phyloP scores from a whole-genome alignment of 2,329 filamentous ascomycete species.

The Colletotrichum tanaceti region DNA sequence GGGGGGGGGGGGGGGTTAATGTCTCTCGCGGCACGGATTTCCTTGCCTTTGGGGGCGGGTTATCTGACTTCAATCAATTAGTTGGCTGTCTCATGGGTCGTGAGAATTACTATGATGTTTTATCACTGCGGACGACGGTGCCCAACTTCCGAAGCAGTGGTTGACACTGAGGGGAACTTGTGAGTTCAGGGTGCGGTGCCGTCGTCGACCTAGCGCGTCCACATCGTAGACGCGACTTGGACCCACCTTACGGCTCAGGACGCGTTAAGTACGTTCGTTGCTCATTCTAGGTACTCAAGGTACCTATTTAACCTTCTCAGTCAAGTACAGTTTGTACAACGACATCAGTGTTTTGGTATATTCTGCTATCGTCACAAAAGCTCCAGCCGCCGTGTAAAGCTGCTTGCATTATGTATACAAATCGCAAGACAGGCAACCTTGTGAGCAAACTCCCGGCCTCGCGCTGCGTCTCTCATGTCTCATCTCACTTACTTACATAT shows the following conservation, averaged over 20 bases:
- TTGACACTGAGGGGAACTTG: not conserved
- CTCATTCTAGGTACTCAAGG: not conserved
- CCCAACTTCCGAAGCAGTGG: not conserved
- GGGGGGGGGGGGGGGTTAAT: not conserved
- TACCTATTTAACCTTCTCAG: not conserved
- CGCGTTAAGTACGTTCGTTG: slow-evolving; percentile 28
- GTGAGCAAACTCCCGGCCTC: not conserved
- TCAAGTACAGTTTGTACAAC: too few relatives aligned
- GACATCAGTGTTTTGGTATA: too few relatives aligned
- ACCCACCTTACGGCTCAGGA: not conserved
- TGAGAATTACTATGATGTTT: not conserved
- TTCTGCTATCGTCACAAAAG: too few relatives aligned
- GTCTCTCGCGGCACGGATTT: not conserved
- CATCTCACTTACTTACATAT: not conserved
- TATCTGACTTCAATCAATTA: not conserved
- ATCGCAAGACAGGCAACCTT: not conserved
- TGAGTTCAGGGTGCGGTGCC: not conserved
- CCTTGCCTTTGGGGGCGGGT: not conserved
- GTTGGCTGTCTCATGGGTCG: not conserved
- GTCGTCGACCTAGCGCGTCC: slow-evolving; percentile 24
- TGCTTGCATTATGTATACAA: not conserved
- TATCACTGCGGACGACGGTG: not conserved
- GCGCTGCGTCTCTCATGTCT: not conserved
- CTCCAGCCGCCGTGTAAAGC: too few relatives aligned
- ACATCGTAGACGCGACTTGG: slow-evolving; percentile 18